Conservation (phyloP, 2,329 filamentous ascomycete genomes). For the Colletotrichum scovillei region DNA sequence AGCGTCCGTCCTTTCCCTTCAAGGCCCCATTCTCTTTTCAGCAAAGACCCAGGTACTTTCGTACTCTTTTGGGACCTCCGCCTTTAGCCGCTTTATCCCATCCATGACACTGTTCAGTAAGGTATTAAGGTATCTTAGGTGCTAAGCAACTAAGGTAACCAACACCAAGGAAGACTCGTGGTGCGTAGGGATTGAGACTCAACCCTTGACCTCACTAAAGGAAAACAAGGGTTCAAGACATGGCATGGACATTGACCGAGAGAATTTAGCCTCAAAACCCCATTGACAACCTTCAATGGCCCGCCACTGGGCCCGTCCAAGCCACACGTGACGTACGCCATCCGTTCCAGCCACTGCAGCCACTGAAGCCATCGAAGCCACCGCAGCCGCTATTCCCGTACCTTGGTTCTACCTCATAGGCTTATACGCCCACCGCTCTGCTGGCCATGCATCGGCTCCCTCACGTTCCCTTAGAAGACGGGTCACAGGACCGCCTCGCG, state of each 20-base stretch:
- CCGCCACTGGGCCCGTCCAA: constrained; percentile 6
- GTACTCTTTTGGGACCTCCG: not conserved
- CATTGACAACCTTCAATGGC: not conserved
- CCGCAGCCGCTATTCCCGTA: not conserved
- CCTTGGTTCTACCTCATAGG: not conserved
- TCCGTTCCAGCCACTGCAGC: constrained; percentile 30
- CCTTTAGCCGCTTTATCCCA: constrained; percentile 1
- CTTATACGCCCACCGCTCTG: not conserved
- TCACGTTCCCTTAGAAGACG: constrained; percentile 16
- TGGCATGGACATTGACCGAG: constrained; percentile 6
- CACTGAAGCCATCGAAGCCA: not conserved
- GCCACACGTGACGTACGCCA: constrained; percentile 32
- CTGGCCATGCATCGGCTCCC: constrained; percentile 19
- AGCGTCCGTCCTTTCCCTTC: constrained; percentile 9
- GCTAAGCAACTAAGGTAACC: not conserved
- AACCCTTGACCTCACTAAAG: not conserved
- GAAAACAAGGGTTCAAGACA: not conserved
- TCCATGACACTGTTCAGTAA: not conserved
- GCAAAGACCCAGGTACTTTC: not conserved
- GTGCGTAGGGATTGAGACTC: not conserved
- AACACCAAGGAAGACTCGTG: not conserved
- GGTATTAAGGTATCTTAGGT: too few relatives aligned
- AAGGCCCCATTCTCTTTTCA: constrained; percentile 3
- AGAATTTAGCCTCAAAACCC: not conserved
- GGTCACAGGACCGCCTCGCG: constrained; percentile 25